Evolutionary conservation across 495 filamentous ascomycete genomes (phyloP).

Genomic region (Penicillium chermesinum): DNA sequence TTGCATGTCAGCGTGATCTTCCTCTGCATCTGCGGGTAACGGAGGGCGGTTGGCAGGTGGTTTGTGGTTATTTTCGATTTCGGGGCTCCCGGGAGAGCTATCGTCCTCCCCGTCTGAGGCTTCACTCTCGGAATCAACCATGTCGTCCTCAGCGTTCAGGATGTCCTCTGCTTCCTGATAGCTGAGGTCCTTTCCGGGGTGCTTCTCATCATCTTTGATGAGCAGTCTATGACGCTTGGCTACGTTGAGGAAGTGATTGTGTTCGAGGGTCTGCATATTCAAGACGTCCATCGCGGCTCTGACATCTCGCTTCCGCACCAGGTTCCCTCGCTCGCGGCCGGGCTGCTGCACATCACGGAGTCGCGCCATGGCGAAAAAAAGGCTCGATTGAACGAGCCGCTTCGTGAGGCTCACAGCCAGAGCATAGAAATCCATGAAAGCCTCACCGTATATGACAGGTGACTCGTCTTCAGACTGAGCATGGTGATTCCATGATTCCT

Average conservation of each 20-base stretch:
- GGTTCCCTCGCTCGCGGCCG: constrained; percentile 24
- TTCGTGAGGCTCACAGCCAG: constrained; percentile 60
- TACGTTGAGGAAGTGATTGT: constrained; percentile 54
- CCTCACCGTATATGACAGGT: constrained; percentile 63
- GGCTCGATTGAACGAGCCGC: constrained; percentile 58
- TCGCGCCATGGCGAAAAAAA: constrained; percentile 62
- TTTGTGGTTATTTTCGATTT: background rate
- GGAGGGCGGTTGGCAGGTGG: background rate
- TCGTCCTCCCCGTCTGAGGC: constrained; percentile 16
- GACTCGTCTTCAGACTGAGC: constrained; percentile 36
- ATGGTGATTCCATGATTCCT: constrained; percentile 62
- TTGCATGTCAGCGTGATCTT: constrained; percentile 48
- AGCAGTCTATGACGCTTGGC: constrained; percentile 55
- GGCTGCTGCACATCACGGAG: constrained; percentile 39
- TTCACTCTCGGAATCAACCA: constrained; percentile 12
- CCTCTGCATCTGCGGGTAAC: constrained; percentile 27
- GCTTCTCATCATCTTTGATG: constrained; percentile 45
- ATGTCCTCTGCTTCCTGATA: constrained; percentile 54
- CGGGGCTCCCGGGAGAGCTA: background rate
- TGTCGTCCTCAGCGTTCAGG: constrained; percentile 26
- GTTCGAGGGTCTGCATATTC: constrained; percentile 31
- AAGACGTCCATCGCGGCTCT: constrained; percentile 53
- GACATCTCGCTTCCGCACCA: constrained; percentile 58
- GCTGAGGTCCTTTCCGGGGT: constrained; percentile 19
- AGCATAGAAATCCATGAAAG: constrained; percentile 69